Conservation (phyloP, 805 yeast species). For the Ogataea pini region DNA sequence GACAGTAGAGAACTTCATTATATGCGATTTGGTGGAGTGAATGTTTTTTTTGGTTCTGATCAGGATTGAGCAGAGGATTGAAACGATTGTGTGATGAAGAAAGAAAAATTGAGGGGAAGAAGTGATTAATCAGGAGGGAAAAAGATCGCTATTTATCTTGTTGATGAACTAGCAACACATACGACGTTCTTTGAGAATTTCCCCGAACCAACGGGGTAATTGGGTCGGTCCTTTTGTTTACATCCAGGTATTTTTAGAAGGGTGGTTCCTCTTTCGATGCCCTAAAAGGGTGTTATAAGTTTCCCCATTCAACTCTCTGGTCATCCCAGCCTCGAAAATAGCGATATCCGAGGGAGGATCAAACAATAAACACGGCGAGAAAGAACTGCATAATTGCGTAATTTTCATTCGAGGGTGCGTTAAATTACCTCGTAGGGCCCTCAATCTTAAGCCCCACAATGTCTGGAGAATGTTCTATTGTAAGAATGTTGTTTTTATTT, state of each 20-base stretch:
- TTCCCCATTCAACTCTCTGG: not conserved
- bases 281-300: not conserved
- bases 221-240: not conserved
- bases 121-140: not conserved
- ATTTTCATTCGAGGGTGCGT: not conserved
- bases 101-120: not conserved
- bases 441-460: not conserved
- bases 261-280: not conserved
- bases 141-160: constrained; percentile 7
- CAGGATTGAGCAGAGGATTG: too few relatives aligned
- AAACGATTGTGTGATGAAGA: not conserved
- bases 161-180: not conserved
- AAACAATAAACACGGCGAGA: not conserved
- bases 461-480: too few relatives aligned
- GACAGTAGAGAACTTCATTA: constrained; percentile 22
- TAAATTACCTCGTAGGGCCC: constrained; percentile 1
- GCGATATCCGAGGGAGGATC: not conserved
- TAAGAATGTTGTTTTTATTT: not conserved
- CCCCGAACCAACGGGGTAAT: too few relatives aligned
- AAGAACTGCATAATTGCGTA: not conserved
- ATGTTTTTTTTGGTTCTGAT: not conserved
- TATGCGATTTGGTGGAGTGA: not conserved
- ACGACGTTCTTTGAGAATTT: too few relatives aligned
- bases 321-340: not conserved
- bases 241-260: constrained; percentile 10